Percentiles rank a stretch among this genome's conserved stretches.
Conservation (phyloP, 495 filamentous ascomycete genomes). For the Oleoguttula mirabilis region DNA sequence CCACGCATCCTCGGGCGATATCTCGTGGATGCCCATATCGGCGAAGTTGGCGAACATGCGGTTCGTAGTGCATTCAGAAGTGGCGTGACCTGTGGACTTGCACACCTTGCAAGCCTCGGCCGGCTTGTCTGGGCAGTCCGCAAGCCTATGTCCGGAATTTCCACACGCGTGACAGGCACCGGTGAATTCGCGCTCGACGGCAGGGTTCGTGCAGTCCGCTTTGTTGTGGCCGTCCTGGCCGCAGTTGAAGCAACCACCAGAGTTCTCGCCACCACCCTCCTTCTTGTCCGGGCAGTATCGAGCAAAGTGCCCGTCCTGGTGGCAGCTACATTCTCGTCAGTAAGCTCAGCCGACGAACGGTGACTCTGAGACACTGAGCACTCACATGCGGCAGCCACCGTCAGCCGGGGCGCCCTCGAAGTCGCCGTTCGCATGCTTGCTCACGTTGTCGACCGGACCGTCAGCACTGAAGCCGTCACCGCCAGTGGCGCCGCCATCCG, state of each 20-base stretch:
- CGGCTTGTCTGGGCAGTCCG: constrained; percentile 58
- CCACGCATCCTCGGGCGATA: constrained; percentile 60
- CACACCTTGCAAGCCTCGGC: constrained; percentile 64
- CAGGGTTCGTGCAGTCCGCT: constrained; percentile 54
- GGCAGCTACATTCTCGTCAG: constrained; percentile 37
- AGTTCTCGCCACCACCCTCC: constrained; percentile 26
- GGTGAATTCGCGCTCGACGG: constrained; percentile 42
- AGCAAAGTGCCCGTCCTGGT: constrained; percentile 42
- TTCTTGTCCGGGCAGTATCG: constrained; percentile 45
- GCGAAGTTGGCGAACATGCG: constrained; percentile 56
- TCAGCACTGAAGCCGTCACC: constrained; percentile 11
- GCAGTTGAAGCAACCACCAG: constrained; percentile 65
- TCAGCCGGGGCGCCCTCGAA: constrained; percentile 8
- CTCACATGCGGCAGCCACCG: constrained; percentile 29
- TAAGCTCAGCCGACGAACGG: neutral
- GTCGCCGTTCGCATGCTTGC: constrained; percentile 11
- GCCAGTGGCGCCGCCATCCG: constrained; percentile 14
- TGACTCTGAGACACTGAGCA: constrained; percentile 4
- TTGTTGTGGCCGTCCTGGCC: constrained; percentile 59
- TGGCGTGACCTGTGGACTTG: constrained; percentile 44
- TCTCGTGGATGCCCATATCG: constrained; percentile 38
- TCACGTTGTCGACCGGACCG: constrained; percentile 8
- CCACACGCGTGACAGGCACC: constrained; percentile 62
- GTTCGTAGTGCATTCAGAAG: constrained; percentile 49
- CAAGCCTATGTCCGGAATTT: constrained; percentile 52